These are phyloP conservation scores for Waitea zeae DNA, from an alignment of 1,284 basidiomycete species.

Conservation along the genomic window DNA sequence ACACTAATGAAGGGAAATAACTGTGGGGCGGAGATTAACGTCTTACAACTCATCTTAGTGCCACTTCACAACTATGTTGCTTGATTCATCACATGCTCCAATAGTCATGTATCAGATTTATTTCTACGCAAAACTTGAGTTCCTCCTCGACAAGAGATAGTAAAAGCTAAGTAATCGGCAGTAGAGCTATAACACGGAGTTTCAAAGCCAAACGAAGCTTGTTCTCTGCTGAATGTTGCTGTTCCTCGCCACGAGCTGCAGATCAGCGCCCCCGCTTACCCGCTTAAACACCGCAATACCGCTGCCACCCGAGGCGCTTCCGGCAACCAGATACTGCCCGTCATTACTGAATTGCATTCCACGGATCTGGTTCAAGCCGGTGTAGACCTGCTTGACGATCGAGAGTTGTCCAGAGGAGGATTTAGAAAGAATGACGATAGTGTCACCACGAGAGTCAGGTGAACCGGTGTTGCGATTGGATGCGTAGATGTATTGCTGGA, in stretches of 20 bases:
- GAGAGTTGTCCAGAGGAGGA: constrained; percentile 7
- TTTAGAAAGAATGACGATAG: constrained; percentile 15
- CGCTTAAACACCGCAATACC: constrained; percentile 38
- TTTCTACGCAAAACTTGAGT: too few relatives aligned
- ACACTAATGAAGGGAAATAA: too few relatives aligned
- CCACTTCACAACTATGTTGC: too few relatives aligned
- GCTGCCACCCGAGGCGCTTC: constrained; percentile 30
- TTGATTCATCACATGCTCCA: too few relatives aligned
- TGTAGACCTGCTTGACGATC: constrained; percentile 37
- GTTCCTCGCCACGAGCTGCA: constrained; percentile 33
- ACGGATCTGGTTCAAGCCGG: constrained; percentile 43
- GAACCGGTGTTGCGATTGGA: constrained; percentile 22
- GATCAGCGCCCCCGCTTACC: constrained; percentile 30
- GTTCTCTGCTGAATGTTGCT: constrained; percentile 30
- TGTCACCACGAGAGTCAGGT: constrained; percentile 17
- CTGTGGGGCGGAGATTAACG: too few relatives aligned
- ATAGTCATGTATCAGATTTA: too few relatives aligned
- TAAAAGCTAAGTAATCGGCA: too few relatives aligned
- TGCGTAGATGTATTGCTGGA: constrained; percentile 19
- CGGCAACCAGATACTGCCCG: constrained; percentile 34
- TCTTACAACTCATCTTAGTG: too few relatives aligned
- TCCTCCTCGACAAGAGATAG: too few relatives aligned
- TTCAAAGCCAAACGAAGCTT: constrained; percentile 26
- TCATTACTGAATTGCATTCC: constrained; percentile 45
- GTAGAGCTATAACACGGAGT: too few relatives aligned